These are phyloP conservation scores for Microbotryum lychnidis-dioicae DNA, from an alignment of 1,284 basidiomycete genomes.

Conservation along the genomic window DNA sequence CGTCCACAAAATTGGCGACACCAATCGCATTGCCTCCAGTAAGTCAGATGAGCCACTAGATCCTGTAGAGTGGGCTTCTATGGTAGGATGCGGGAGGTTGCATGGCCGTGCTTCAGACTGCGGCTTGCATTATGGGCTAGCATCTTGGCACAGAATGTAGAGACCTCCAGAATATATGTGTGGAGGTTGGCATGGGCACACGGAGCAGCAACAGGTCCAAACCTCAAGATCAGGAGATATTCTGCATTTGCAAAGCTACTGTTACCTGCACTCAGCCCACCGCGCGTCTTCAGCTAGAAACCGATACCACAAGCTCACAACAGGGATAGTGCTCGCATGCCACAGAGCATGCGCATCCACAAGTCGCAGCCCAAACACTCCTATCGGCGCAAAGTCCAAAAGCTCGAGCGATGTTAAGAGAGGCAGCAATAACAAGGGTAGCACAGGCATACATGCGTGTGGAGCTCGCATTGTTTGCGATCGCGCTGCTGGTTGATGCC, in stretches of 20 bases:
- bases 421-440: slow-evolving; percentile 56
- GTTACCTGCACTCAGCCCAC: slow-evolving; percentile 16
- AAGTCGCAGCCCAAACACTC: slow-evolving; percentile 43
- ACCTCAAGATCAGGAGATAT: too few relatives aligned
- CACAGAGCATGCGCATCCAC: slow-evolving; percentile 94
- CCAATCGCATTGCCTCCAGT: too few relatives aligned
- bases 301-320: slow-evolving; percentile 73
- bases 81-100: too few relatives aligned
- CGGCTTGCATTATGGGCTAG: too few relatives aligned
- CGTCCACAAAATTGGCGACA: too few relatives aligned
- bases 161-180: too few relatives aligned
- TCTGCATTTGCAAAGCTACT: neutral
- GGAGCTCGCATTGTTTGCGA: slow-evolving; percentile 30
- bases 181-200: too few relatives aligned
- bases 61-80: too few relatives aligned
- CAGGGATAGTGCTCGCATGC: slow-evolving; percentile 80
- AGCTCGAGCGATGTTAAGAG: slow-evolving; percentile 74
- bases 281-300: slow-evolving; percentile 62
- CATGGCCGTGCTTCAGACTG: too few relatives aligned
- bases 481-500: slow-evolving; percentile 35
- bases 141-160: too few relatives aligned
- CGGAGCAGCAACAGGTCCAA: too few relatives aligned
- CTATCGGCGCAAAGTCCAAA: slow-evolving; percentile 75
- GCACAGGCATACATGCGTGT: slow-evolving; percentile 36
- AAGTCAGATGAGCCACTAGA: too few relatives aligned